Evolutionary conservation across 1,139 yeast genomes (phyloP).

Genomic region (Groenewaldozyma auringiensis): DNA sequence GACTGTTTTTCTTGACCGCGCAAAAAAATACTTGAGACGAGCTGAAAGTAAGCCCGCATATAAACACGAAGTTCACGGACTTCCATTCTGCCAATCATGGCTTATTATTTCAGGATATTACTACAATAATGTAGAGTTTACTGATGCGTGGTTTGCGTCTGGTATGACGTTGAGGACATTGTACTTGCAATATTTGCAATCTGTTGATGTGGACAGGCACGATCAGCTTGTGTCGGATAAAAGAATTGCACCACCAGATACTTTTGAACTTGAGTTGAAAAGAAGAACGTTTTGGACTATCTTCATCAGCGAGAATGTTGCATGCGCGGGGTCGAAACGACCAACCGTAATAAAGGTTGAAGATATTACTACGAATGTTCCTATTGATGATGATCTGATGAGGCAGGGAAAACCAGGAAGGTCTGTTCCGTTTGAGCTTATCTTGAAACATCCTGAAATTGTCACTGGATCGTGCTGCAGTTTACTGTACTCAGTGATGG

Average conservation of each 20-base stretch:
- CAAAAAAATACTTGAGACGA: neutral
- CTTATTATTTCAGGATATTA: slow-evolving; percentile 23
- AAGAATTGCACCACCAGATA: slow-evolving; percentile 10
- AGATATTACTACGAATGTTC: slow-evolving; percentile 22
- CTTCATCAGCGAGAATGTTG: slow-evolving; percentile 22
- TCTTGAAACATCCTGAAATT: slow-evolving; percentile 14
- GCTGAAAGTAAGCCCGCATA: neutral
- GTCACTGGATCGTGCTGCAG: slow-evolving; percentile 4
- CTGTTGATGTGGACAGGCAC: slow-evolving; percentile 16
- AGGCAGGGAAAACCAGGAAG: slow-evolving; percentile 11
- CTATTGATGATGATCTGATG: slow-evolving; percentile 23
- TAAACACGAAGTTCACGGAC: neutral
- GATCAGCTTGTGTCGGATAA: neutral
- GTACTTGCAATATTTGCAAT: slow-evolving; percentile 21
- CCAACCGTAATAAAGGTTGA: slow-evolving; percentile 20
- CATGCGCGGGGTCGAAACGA: slow-evolving; percentile 26
- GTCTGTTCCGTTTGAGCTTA: slow-evolving; percentile 9
- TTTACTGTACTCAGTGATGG: neutral
- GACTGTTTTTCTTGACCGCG: neutral
- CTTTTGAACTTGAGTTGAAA: slow-evolving; percentile 22
- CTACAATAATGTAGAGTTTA: slow-evolving; percentile 21
- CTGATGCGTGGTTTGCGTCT: slow-evolving; percentile 28
- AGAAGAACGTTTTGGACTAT: slow-evolving; percentile 28
- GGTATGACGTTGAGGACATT: slow-evolving; percentile 25
- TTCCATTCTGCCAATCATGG: slow-evolving; percentile 17